These are phyloP conservation scores for Simplicillium aogashimaense DNA, from an alignment of 2,329 filamentous ascomycete species.

Conservation along the genomic window DNA sequence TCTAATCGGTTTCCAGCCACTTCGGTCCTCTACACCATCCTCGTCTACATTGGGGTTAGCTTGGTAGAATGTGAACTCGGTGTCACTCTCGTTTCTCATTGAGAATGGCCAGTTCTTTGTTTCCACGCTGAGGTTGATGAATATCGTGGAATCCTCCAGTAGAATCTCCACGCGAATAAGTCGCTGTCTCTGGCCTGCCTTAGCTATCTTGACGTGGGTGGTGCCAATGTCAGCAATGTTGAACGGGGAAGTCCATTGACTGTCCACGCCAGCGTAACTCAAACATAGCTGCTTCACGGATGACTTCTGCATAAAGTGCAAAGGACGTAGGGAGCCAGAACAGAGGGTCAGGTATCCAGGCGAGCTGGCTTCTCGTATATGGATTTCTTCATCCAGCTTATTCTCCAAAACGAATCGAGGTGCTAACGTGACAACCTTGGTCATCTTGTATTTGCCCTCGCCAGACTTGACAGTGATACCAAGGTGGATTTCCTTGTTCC, in stretches of 20 bases:
- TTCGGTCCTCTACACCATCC: slow-evolving; percentile 72
- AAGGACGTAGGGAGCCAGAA: slow-evolving; percentile 68
- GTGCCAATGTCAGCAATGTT: slow-evolving; percentile 93
- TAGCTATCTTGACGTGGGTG: slow-evolving; percentile 87
- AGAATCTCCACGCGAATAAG: slow-evolving; percentile 82
- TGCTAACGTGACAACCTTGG: slow-evolving; percentile 86
- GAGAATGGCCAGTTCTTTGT: slow-evolving; percentile 97
- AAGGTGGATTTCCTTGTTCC: slow-evolving; percentile 75
- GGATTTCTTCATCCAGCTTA: slow-evolving; percentile 77
- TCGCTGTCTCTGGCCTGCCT: slow-evolving; percentile 78
- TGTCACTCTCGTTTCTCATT: slow-evolving; percentile 96
- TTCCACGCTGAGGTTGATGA: slow-evolving; percentile 82
- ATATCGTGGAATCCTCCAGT: slow-evolving; percentile 88
- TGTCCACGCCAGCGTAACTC: slow-evolving; percentile 88
- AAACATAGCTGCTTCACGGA: slow-evolving; percentile 82
- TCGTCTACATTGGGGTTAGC: slow-evolving; percentile 88
- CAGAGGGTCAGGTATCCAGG: slow-evolving; percentile 73
- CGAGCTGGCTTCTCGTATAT: slow-evolving; percentile 85
- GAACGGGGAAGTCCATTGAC: slow-evolving; percentile 96
- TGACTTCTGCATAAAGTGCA: slow-evolving; percentile 82
- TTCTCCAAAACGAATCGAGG: slow-evolving; percentile 93
- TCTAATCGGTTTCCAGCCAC: slow-evolving; percentile 83
- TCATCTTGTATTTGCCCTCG: slow-evolving; percentile 95
- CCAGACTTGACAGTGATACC: slow-evolving; percentile 84
- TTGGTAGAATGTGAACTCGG: slow-evolving; percentile 94